These are phyloP conservation scores for Manihot esculenta DNA, from an alignment of 441 rosid species.

Conservation along the genomic window DNA sequence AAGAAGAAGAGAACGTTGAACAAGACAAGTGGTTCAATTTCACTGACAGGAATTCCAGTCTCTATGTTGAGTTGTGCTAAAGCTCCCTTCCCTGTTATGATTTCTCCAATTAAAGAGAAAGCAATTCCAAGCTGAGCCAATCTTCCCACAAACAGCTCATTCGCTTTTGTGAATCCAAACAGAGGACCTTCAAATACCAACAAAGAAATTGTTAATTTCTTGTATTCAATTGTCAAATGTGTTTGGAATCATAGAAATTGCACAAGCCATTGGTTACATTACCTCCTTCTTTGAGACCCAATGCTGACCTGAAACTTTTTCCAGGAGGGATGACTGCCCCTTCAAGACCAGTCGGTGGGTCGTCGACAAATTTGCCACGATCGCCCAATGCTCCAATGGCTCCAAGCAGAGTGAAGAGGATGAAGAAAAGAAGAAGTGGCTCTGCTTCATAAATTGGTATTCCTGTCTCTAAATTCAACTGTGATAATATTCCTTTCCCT, in stretches of 20 bases:
- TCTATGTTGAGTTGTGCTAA: slow-evolving; percentile 92
- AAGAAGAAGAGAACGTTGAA: slow-evolving; percentile 88
- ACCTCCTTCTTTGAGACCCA: slow-evolving; percentile 63
- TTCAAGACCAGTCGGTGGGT: slow-evolving; percentile 61
- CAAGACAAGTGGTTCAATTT: slow-evolving; percentile 86
- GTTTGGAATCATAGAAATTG: too few relatives aligned
- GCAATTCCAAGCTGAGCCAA: slow-evolving; percentile 93
- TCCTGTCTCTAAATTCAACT: slow-evolving; percentile 83
- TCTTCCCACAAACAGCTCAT: slow-evolving; percentile 88
- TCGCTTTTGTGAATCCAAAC: slow-evolving; percentile 88
- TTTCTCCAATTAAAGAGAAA: slow-evolving; percentile 91
- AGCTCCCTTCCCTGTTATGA: slow-evolving; percentile 91
- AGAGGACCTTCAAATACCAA: slow-evolving; percentile 58
- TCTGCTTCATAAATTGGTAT: slow-evolving; percentile 94
- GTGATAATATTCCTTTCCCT: slow-evolving; percentile 85
- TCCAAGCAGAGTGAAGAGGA: slow-evolving; percentile 85
- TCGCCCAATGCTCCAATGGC: slow-evolving; percentile 97
- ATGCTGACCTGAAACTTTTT: too few relatives aligned
- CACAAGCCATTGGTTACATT: neutral
- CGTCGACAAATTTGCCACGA: slow-evolving; percentile 84
- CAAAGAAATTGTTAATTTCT: too few relatives aligned
- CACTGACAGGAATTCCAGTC: slow-evolving; percentile 81
- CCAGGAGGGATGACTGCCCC: slow-evolving; percentile 24
- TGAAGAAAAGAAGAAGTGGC: slow-evolving; percentile 93
- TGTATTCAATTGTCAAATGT: too few relatives aligned